phyloP scores from a whole-genome alignment of 306 rosid genomes.

The Acacia acuminata region DNA sequence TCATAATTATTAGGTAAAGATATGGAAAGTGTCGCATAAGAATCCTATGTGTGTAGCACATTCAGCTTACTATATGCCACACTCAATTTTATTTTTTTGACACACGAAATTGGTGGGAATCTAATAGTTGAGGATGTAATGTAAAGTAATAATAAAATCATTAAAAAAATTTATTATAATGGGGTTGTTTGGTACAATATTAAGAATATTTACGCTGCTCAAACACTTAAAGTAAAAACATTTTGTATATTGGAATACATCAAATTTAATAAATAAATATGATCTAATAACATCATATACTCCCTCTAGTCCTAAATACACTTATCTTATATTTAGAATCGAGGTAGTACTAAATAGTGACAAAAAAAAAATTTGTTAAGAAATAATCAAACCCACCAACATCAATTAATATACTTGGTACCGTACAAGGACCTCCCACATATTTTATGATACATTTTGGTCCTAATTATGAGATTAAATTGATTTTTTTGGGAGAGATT shows the following conservation, averaged over 20 bases:
- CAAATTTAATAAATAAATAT: not conserved
- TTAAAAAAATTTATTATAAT: too few relatives aligned
- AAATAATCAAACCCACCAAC: not conserved
- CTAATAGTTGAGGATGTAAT: too few relatives aligned
- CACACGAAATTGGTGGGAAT: too few relatives aligned
- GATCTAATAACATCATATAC: not conserved
- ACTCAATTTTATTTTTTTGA: not conserved
- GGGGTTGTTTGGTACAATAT: too few relatives aligned
- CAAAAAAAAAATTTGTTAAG: not conserved
- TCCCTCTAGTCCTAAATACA: too few relatives aligned
- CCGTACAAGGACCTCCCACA: too few relatives aligned
- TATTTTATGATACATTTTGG: too few relatives aligned
- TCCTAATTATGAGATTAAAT: too few relatives aligned
- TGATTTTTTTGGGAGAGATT: too few relatives aligned
- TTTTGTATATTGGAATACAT: not conserved
- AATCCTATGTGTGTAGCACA: not conserved
- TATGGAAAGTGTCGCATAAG: not conserved
- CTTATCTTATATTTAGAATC: too few relatives aligned
- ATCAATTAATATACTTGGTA: not conserved
- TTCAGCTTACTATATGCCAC: not conserved
- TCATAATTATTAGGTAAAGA: not conserved
- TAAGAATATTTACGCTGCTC: not conserved
- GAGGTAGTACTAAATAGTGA: not conserved
- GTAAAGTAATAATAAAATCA: too few relatives aligned
- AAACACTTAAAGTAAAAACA: too few relatives aligned